Evolutionary conservation across 345 rosid genomes (phyloP).

Genomic region (Murraya koenigii): DNA sequence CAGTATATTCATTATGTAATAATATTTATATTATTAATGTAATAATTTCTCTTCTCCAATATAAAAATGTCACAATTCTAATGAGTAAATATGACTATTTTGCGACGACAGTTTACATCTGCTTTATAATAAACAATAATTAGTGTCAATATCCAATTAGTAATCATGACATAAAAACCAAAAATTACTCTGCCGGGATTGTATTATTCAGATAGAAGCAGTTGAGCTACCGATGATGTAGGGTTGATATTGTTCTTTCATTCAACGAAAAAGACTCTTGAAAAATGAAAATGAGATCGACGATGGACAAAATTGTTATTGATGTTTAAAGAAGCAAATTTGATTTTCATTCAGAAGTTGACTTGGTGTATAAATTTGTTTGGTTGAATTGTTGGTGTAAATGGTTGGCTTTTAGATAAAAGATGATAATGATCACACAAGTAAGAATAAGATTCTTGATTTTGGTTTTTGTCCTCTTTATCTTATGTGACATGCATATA

Average conservation of each 20-base stretch:
- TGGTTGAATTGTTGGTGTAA: not conserved
- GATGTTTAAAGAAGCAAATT: not conserved
- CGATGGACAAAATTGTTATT: not conserved
- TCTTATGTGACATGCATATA: too few species aligned
- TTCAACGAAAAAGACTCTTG: not conserved
- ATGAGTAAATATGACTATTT: too few species aligned
- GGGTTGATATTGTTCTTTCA: not conserved
- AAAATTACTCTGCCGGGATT: not conserved
- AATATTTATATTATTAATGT: too few species aligned
- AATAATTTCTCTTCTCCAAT: too few species aligned
- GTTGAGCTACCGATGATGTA: constrained; percentile 8
- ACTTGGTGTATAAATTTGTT: not conserved
- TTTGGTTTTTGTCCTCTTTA: too few species aligned
- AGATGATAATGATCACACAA: not conserved
- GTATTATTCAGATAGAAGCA: not conserved
- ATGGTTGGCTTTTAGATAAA: not conserved
- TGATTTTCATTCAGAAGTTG: not conserved
- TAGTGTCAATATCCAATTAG: not conserved
- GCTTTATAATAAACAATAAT: not conserved
- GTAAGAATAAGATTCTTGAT: too few species aligned
- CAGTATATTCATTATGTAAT: too few species aligned
- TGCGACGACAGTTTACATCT: too few species aligned
- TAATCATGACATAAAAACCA: not conserved
- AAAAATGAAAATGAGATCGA: not conserved
- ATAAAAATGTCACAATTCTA: too few species aligned